Evolutionary conservation across 208 protist genomes (phyloP), one percentile per base, ranked within the genome.

Genomic region (Trypanosoma theileri): DNA sequence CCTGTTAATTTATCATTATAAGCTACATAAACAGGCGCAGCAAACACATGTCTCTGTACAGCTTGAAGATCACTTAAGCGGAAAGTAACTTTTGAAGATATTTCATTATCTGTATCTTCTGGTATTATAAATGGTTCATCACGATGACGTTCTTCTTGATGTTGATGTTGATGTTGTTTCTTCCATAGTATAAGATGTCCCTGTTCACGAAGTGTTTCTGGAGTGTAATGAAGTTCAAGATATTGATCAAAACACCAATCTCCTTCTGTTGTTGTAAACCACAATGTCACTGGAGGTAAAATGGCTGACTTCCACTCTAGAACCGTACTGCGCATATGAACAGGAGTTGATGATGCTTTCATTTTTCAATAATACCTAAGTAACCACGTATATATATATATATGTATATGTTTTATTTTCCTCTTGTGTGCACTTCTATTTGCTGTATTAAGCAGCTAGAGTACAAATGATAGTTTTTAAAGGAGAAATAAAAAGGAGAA

Each of bases 361-460:
- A 35, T 1, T 35, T 1, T 35, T 35, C 1, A 35, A 35, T 35
- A 8, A 26, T 31, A 8, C 24, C 7, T 57, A n/a, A 31, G 6
- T 57, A n/a, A 10, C 11, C 24, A 50, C 16, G 16, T 50, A 50
- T 50, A 50, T 50, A 56, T 56, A 56, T 56, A 56, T 56, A 24
- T 40, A 59, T 40, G 40, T 40, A 59, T 44, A 59, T 50, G 16
- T 54, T n/a, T n/a, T n/a, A n/a, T n/a, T n/a, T n/a, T n/a, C n/a
- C n/a, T n/a, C n/a, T n/a, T n/a, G n/a, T n/a, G n/a, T n/a, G n/a
- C n/a, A n/a, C n/a, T n/a, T n/a, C 6, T 35, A 35, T 35, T 35
- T 35, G 6, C 28, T 35, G 28, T 35, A 35, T 35, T 6, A 35
- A 35, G 28, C 28, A 35, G 1, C 28, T 35, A 6, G 28, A 35